Evolutionary conservation across 768 basidiomycete species (phyloP), one percentile per base, ranked within the genome.

Genomic region (Xerocomus spinulosus): DNA sequence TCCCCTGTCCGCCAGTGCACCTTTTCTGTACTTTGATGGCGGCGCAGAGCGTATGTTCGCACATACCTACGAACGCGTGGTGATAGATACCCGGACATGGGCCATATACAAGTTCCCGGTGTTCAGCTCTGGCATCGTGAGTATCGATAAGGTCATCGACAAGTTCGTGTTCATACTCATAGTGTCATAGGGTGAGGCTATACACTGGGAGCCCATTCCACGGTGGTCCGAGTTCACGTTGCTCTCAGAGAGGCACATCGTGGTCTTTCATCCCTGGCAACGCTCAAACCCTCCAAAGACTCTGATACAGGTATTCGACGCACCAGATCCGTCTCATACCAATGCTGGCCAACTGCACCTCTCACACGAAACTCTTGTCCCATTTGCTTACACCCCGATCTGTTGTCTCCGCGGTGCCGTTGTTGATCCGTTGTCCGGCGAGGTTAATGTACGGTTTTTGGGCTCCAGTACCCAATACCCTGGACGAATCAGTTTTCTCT

Each of bases 291-390:
- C 43, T 44, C 49, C 47, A 3, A 35, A 25, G 36, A 52, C 52
- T 13, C 56, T 58, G 17, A 47, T 61, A 25, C 59, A 60, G 13
- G 53, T 41, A n/a, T 59, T 62, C 24, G 34, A 48, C 21, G 20
- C 21, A 10, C 59, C 56, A 6, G n/a, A 25, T n/a, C 26, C 6
- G 20, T 17, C 42, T 18, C 29, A 38, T 13, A 12, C 20, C 8
- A 39, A 42, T 21, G 28, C 6, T 20, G 24, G 18, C 18, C 50
- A 40, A 29, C 52, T 61, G 37, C 47, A 23, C 5, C 59, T 60
- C n/a, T 49, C 60, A 10, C 59, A 60, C 18, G 59, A 59, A 38
- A 30, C 42, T 24, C 48, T 60, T 7, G 34, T 35, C 20, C 37
- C 49, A 17, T 26, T 32, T 26, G 25, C 41, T 18, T 42, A 40